Percentiles rank a stretch among this genome's conserved stretches.
Evolutionary conservation across 2,329 filamentous ascomycete genomes (phyloP).

Genomic region (Ophiostoma piceae): DNA sequence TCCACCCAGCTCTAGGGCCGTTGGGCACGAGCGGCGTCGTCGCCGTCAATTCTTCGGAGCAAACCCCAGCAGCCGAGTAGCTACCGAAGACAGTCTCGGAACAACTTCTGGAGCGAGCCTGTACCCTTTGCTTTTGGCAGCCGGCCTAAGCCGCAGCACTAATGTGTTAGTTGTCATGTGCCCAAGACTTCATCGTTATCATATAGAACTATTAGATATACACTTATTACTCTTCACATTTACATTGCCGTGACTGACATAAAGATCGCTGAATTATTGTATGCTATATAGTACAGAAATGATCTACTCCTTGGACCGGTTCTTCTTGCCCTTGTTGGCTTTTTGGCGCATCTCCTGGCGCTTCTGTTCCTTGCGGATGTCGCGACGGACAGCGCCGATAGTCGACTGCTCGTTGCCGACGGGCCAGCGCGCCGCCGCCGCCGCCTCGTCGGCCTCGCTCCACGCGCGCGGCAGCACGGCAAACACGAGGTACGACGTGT

Average conservation of each 20-base stretch:
- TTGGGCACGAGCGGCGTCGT: background rate
- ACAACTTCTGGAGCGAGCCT: background rate
- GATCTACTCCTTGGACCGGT: background rate
- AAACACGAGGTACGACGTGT: slow-evolving; percentile 96
- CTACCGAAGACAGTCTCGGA: background rate
- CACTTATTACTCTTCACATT: background rate
- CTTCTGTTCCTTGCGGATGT: slow-evolving; percentile 52
- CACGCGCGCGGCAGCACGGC: slow-evolving; percentile 82
- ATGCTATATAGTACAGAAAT: slow-evolving; percentile 3
- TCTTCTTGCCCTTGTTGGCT: slow-evolving; percentile 12
- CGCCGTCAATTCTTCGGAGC: background rate
- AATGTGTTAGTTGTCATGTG: background rate
- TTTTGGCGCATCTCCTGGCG: slow-evolving; percentile 38
- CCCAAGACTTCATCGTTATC: background rate
- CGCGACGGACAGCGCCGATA: slow-evolving; percentile 51
- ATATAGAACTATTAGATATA: background rate
- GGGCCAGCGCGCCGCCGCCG: slow-evolving; percentile 59
- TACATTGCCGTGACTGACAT: background rate
- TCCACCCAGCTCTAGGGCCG: background rate
- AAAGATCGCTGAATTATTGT: background rate
- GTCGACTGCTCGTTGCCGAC: slow-evolving; percentile 50
- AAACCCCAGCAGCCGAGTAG: background rate
- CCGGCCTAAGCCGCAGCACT: background rate
- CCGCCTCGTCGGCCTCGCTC: slow-evolving; percentile 73
- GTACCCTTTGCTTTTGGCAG: background rate